Percentiles rank a stretch among this genome's conserved stretches.
phyloP scores from a whole-genome alignment of 768 basidiomycete species.

The Tylopilus sp. region DNA sequence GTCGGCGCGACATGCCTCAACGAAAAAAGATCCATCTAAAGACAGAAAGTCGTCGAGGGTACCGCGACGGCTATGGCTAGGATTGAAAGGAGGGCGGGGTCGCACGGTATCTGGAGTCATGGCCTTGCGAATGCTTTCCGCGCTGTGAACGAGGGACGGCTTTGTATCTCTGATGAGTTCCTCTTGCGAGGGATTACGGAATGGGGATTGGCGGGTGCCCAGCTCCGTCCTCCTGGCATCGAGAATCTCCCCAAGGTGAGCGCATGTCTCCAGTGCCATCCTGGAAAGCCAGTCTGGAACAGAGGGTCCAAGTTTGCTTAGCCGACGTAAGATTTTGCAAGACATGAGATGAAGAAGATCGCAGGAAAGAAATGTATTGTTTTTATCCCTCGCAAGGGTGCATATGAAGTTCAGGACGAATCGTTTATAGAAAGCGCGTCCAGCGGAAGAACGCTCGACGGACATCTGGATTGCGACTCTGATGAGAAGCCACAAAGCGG shows the following conservation, averaged over 20 bases:
- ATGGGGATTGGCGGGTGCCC: constrained; percentile 16
- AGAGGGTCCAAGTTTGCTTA: background rate
- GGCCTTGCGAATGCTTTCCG: background rate
- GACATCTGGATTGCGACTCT: too few species aligned
- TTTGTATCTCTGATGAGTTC: constrained; percentile 23
- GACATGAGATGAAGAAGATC: background rate
- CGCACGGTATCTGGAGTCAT: too few species aligned
- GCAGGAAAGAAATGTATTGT: background rate
- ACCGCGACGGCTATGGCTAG: background rate
- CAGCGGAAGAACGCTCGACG: background rate
- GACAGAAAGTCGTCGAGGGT: constrained; percentile 16
- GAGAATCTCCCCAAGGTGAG: constrained; percentile 15
- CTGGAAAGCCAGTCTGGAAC: background rate
- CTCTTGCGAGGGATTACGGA: background rate
- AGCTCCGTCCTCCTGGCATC: constrained; percentile 32
- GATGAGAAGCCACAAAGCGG: too few species aligned
- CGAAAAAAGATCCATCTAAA: constrained; percentile 4
- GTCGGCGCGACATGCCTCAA: constrained; percentile 1
- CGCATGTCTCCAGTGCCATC: background rate
- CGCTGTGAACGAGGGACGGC: constrained; percentile 26
- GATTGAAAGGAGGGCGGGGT: background rate
- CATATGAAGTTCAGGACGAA: background rate
- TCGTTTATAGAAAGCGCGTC: background rate
- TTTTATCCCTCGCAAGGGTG: background rate
- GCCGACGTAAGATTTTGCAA: background rate